Evolutionary conservation across 441 rosid species (phyloP), one percentile per base, ranked within the genome.

Genomic region (Gossypium armourianum): DNA sequence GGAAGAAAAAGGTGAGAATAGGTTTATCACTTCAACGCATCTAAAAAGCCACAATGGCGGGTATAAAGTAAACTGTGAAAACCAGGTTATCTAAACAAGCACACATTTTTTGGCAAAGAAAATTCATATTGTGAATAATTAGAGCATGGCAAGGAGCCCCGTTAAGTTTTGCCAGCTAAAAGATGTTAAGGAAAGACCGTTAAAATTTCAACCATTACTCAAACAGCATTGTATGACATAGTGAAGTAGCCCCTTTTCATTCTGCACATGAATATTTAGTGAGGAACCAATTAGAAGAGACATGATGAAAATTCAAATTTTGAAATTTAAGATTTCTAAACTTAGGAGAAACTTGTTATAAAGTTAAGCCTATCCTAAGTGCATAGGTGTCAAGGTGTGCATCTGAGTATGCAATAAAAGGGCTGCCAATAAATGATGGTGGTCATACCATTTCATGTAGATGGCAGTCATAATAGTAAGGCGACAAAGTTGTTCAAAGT

Each of bases 61-160:
- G 15, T 66, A 49, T 47, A 47, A 58, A 57, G 13, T 17, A 36
- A 40, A 63, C 9, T 3, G 6, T 60, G 17, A 60, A 15, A 15
- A 7, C 15, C n/a, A 57, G 32, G 62, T 23, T 12, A 29, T 26
- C 47, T 29, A 45, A 53, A 59, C 55, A 68, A 64, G 73, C 75
- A 32, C 36, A 49, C 63, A 5, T 8, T 43, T 59, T 54, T 17
- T 8, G 24, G 21, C 24, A 0, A 54, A 19, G 21, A 54, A 54
- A 54, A 54, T 20, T 29, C 24, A 17, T 3, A 20, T 13, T 3
- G 54, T 13, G 19, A 50, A 64, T 64, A 20, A 64, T 15, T 21
- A 45, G 24, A 45, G 19, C 17, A 47, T 23, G 2, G 69, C 20
- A 45, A 21, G 10, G n/a, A 1, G 2, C n/a, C 36, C 55, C 12